A percentile compares a stretch with the other conserved stretches of the same genome.
phyloP scores from a whole-genome alignment of 257 asterid species.

The Solanum chmielewskii region DNA sequence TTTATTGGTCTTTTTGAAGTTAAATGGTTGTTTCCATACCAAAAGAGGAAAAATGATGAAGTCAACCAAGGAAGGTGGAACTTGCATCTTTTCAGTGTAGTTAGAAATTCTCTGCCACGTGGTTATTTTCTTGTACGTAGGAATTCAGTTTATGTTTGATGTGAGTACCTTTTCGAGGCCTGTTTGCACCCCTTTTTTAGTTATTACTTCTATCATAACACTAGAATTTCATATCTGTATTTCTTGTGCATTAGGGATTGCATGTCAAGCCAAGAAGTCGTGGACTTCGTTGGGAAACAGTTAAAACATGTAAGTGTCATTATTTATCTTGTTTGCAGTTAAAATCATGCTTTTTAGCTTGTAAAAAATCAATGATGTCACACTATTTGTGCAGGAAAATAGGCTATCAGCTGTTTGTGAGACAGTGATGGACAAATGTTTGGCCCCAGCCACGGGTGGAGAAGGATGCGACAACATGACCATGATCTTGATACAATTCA shows the following conservation, averaged over 20 bases:
- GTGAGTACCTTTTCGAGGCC: background rate
- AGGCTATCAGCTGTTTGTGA: slow-evolving; percentile 78
- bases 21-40: background rate
- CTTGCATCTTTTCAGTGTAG: background rate
- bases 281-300: slow-evolving; percentile 59
- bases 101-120: background rate
- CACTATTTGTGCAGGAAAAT: slow-evolving; percentile 39
- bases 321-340: background rate
- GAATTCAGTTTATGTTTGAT: background rate
- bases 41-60: background rate
- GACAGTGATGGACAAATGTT: slow-evolving; percentile 53
- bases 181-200: background rate
- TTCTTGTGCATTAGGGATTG: slow-evolving; percentile 62
- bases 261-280: slow-evolving; percentile 80
- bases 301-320: slow-evolving; percentile 46
- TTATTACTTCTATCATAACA: background rate
- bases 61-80: background rate
- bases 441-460: slow-evolving; percentile 81
- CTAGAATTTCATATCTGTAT: background rate
- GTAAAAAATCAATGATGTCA: background rate
- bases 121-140: background rate
- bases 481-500: slow-evolving; percentile 80
- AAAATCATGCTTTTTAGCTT: background rate
- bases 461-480: slow-evolving; percentile 98
- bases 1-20: background rate